phyloP scores from a whole-genome alignment of 108 stramenopile species.

The Pseudonitzschia pungens region DNA sequence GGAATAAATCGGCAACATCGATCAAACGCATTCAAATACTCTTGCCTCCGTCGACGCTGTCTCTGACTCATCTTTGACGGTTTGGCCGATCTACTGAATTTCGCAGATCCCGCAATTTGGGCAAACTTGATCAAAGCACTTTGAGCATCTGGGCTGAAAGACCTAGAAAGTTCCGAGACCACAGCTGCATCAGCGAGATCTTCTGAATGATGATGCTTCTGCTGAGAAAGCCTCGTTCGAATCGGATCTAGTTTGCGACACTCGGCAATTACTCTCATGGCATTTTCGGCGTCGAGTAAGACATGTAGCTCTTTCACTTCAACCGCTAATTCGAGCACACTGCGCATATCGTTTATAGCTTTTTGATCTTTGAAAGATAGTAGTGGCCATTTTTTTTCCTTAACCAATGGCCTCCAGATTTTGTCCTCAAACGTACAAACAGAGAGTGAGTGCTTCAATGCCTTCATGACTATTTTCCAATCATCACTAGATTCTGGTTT shows the following conservation, averaged over 20 bases:
- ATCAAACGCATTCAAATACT: conserved; percentile 63
- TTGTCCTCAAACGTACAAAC: conserved; percentile 19
- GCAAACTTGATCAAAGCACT: conserved; percentile 56
- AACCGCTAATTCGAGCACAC: conserved; percentile 27
- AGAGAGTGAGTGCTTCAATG: conserved; percentile 21
- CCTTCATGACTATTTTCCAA: conserved; percentile 36
- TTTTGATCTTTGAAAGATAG: conserved; percentile 19
- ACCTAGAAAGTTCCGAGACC: conserved; percentile 39
- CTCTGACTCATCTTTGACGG: conserved; percentile 53
- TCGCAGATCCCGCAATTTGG: conserved; percentile 60
- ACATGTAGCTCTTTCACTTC: conserved; percentile 31
- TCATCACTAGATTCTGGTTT: conserved; percentile 31
- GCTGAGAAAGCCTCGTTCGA: conserved; percentile 21
- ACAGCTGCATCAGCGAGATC: conserved; percentile 52
- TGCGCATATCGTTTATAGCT: conserved; percentile 3
- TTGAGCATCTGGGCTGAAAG: conserved; percentile 58
- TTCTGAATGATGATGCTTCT: conserved; percentile 36
- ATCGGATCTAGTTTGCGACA: conserved; percentile 30
- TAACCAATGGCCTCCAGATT: conserved; percentile 17
- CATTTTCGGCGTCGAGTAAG: conserved; percentile 14
- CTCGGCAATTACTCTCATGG: conserved; percentile 19
- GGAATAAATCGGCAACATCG: conserved; percentile 62
- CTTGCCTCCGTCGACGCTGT: conserved; percentile 54
- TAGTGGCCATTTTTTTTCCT: conserved; percentile 28
- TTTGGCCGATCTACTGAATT: conserved; percentile 47